Percentiles rank a stretch among this genome's conserved stretches.
Evolutionary conservation across 495 filamentous ascomycete genomes (phyloP).

Genomic region (Penicillium ucsense): DNA sequence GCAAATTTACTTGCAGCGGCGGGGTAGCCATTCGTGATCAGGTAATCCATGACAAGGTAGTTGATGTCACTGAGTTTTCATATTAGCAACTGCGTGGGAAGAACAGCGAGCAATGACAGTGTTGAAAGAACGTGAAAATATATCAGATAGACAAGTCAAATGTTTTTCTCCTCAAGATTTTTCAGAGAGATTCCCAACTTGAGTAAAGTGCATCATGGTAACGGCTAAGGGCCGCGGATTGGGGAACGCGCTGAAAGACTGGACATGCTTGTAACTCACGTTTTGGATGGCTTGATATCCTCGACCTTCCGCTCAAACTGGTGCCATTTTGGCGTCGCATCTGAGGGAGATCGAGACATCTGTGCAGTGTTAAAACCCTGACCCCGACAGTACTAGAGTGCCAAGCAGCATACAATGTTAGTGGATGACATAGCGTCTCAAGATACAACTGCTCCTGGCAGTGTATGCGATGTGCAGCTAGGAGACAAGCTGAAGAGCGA

Average conservation of each 20-base stretch:
- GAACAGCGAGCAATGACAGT: conserved; percentile 3
- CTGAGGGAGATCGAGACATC: conserved; percentile 57
- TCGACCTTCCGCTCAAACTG: conserved; percentile 72
- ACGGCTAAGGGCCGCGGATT: background rate
- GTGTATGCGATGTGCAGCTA: conserved; percentile 9
- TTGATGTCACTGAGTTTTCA: conserved; percentile 73
- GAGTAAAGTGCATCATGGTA: conserved; percentile 71
- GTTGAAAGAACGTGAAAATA: conserved; percentile 1
- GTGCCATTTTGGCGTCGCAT: conserved; percentile 57
- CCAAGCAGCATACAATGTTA: conserved; percentile 37
- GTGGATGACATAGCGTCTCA: conserved; percentile 25
- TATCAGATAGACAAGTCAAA: conserved; percentile 64
- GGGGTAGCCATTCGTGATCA: conserved; percentile 93
- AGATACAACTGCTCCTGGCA: conserved; percentile 2
- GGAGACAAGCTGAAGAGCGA: conserved; percentile 12
- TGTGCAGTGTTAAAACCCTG: conserved; percentile 38
- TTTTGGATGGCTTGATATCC: conserved; percentile 80
- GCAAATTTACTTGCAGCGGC: conserved; percentile 88
- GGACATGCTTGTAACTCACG: conserved; percentile 47
- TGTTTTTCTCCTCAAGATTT: conserved; percentile 70
- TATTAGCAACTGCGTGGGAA: conserved; percentile 20
- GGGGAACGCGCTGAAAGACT: conserved; percentile 1
- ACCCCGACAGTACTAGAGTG: conserved; percentile 24
- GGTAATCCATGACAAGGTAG: conserved; percentile 89
- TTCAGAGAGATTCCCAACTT: conserved; percentile 99